Conservation (phyloP, 768 basidiomycete species). For the Heimioporus sp. region DNA sequence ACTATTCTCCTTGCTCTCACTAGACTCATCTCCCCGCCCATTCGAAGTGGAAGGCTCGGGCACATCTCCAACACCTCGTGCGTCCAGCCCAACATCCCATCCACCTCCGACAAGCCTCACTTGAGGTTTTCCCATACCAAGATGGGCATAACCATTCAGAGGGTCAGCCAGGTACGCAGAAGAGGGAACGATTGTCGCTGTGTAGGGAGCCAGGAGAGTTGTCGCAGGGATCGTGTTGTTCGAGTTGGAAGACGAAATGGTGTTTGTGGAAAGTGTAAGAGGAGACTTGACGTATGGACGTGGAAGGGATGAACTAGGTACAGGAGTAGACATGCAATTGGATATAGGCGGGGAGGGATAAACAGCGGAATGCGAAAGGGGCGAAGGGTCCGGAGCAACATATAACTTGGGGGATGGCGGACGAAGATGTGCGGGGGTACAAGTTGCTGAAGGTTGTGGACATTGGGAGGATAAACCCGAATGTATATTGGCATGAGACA, state of each 20-base stretch:
- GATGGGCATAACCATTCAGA: slow-evolving; percentile 81
- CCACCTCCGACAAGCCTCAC: slow-evolving; percentile 80
- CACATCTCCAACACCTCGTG: slow-evolving; percentile 62
- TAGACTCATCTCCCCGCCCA: not conserved
- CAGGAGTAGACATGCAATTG: slow-evolving; percentile 17
- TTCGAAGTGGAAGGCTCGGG: slow-evolving; percentile 21
- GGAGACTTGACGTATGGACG: slow-evolving; percentile 22
- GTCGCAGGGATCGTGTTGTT: slow-evolving; percentile 52
- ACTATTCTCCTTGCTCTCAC: slow-evolving; percentile 37
- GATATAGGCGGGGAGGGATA: slow-evolving; percentile 28
- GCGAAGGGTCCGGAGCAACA: slow-evolving; percentile 21
- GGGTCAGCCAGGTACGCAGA: slow-evolving; percentile 73
- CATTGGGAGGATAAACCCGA: slow-evolving; percentile 1
- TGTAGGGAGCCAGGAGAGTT: slow-evolving; percentile 60
- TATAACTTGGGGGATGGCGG: slow-evolving; percentile 28
- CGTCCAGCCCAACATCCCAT: slow-evolving; percentile 76
- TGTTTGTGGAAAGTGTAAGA: slow-evolving; percentile 36
- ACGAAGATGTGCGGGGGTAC: slow-evolving; percentile 26
- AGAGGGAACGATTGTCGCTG: slow-evolving; percentile 62
- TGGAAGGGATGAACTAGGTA: slow-evolving; percentile 19
- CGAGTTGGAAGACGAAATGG: slow-evolving; percentile 45
- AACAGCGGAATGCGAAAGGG: slow-evolving; percentile 18
- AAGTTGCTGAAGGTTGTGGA: slow-evolving; percentile 7
- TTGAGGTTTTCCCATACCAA: slow-evolving; percentile 80
- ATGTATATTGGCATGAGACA: slow-evolving; percentile 8